Percentiles rank a stretch among this genome's conserved stretches.
Conservation (phyloP, 176 grass and related monocot species). For the Musa schizocarpa region DNA sequence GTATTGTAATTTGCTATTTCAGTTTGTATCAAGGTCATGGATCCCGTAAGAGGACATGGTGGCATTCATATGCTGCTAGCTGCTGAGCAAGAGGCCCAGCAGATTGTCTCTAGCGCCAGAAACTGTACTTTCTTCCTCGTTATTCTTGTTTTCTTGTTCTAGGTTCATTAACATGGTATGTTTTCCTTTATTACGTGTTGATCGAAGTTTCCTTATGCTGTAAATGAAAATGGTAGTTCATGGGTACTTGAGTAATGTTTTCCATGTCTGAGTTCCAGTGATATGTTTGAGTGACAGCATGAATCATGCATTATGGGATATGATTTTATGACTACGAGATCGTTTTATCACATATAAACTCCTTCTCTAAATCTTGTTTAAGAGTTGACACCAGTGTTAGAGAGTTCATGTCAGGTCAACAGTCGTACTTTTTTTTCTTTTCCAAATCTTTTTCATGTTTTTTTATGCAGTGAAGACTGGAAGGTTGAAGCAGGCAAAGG, state of each 20-base stretch:
- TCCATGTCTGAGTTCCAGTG: no score
- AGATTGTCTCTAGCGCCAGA: not conserved
- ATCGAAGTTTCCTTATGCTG: not conserved
- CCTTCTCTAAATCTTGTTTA: not conserved
- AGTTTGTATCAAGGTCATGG: not conserved
- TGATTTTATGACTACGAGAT: no score
- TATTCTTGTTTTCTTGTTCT: not conserved
- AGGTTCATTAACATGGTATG: not conserved
- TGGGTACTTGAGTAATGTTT: not conserved
- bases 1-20: not conserved
- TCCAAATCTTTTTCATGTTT: not conserved
- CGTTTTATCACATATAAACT: not conserved
- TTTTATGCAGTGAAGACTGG: constrained; percentile 48
- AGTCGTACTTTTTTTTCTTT: no score
- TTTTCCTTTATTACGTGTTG: not conserved
- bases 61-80: constrained; percentile 6
- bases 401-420: not conserved
- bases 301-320: no score
- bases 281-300: no score
- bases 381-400: not conserved
- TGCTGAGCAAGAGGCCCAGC: constrained; percentile 5
- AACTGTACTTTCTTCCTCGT: constrained; percentile 8
- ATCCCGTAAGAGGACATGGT: constrained; percentile 1
- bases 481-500: constrained; percentile 80
- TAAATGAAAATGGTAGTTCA: not conserved